Evolutionary conservation across 208 protist genomes (phyloP).

Genomic region (Trypanosoma lewisi): DNA sequence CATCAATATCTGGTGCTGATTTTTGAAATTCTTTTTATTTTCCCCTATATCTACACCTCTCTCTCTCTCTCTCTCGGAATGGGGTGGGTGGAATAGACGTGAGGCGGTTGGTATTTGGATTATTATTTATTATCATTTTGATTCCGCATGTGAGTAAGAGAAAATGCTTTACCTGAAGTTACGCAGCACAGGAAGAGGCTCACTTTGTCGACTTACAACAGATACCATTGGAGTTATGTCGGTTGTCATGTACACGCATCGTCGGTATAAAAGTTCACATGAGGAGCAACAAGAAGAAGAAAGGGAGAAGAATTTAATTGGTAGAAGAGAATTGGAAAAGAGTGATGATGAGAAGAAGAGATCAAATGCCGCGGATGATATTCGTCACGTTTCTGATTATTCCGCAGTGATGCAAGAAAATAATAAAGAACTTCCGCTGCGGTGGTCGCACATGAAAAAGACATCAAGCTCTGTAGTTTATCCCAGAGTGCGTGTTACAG

Average conservation of each 20-base stretch:
- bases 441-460: too few relatives aligned
- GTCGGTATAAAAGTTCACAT: neutral
- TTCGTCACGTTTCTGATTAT: too few relatives aligned
- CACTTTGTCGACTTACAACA: neutral
- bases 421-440: too few relatives aligned
- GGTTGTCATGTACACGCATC: neutral
- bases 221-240: neutral
- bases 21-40: too few relatives aligned
- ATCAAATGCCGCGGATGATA: neutral
- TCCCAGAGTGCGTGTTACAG: conserved; percentile 2
- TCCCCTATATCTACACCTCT: too few relatives aligned
- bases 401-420: too few relatives aligned
- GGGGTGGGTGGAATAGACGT: too few relatives aligned
- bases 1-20: too few relatives aligned
- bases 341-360: too few relatives aligned
- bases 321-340: neutral
- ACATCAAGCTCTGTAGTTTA: neutral
- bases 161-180: neutral
- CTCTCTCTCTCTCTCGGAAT: too few relatives aligned
- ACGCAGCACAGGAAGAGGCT: neutral
- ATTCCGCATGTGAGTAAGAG: neutral
- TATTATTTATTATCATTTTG: too few relatives aligned
- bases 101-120: too few relatives aligned
- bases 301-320: neutral
- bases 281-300: neutral